phyloP scores from a whole-genome alignment of 768 basidiomycete genomes.

The Mycena filopes region DNA sequence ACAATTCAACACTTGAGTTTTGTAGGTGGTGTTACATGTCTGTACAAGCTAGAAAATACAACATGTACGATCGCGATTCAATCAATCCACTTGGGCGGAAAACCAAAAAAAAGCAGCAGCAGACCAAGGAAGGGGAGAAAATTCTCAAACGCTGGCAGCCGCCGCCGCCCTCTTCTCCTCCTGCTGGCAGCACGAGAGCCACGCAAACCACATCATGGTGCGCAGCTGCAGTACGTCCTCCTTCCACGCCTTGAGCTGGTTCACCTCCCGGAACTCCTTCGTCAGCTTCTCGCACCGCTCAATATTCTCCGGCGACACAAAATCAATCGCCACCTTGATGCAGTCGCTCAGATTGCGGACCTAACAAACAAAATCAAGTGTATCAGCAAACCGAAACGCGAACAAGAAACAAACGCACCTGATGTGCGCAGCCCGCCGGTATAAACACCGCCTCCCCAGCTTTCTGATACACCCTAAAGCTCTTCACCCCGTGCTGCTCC shows the following conservation, averaged over 20 bases:
- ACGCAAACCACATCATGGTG: constrained; percentile 95
- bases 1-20: too few species aligned
- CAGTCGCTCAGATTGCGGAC: constrained; percentile 95
- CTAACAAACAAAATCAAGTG: too few species aligned
- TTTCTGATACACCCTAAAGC: constrained; percentile 87
- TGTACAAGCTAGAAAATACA: too few species aligned
- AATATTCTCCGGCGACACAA: constrained; percentile 94
- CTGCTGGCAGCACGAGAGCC: constrained; percentile 71
- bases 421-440: constrained; percentile 93
- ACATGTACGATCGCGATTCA: too few species aligned
- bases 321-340: constrained; percentile 95
- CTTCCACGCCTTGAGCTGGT: constrained; percentile 90
- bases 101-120: too few species aligned
- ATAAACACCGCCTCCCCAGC: constrained; percentile 96
- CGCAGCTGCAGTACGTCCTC: constrained; percentile 92
- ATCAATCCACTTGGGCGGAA: too few species aligned
- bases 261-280: constrained; percentile 90
- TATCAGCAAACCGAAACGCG: background rate
- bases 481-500: constrained; percentile 75
- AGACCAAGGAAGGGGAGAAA: too few species aligned
- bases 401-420: constrained; percentile 58
- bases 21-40: too few species aligned
- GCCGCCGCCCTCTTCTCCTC: constrained; percentile 34
- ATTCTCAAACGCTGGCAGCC: constrained; percentile 2
- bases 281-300: constrained; percentile 86